Evolutionary conservation across 306 rosid species (phyloP), one percentile per base, ranked within the genome.

Genomic region (Rosa chinensis): DNA sequence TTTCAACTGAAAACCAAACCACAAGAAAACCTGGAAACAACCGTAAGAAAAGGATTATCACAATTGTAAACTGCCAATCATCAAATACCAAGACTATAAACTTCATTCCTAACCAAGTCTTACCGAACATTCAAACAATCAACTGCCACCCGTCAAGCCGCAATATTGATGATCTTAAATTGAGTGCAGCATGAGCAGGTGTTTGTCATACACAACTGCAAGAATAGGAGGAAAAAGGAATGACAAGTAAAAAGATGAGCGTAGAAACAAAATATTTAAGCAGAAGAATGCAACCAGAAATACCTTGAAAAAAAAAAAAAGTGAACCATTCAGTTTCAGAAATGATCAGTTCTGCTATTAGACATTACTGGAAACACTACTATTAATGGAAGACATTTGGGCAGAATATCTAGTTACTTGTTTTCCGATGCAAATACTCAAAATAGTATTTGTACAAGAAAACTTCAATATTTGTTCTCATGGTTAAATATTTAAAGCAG

Each of bases 141-240:
- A 82, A 87, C 81, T 85, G 84, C 89, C 91, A 86, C 91, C 91
- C 59, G 86, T 77, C 90, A 82, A 81, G 88, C 91, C 63, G 74
- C 91, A 71, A 84, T 84, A 81, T 77, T 85, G 88, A 80, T 86
- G 86, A 80, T 83, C 85, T 76, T 81, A 72, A 81, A 78, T 72
- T 90, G 87, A 81, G 83, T 69, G 79, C 92, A 89, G 92, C 90
- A 72, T 83, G 86, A 85, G 86, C 92, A 89, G 93, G 97, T 68
- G 87, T 86, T 85, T 77, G 76, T 71, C 84, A 76, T 80, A 80
- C 77, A 80, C 75, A 84, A 86, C 96, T 89, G 86, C 88, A 82
- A 80, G 42, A 64, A 50, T 47, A 71, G 42, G 18, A 5, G 21
- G 7, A 7, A 6, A 20, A 21, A 10, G 11, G 17, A 62, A 75